Conservation (phyloP, 331 rosid species). For the Stylosanthes scabra region DNA sequence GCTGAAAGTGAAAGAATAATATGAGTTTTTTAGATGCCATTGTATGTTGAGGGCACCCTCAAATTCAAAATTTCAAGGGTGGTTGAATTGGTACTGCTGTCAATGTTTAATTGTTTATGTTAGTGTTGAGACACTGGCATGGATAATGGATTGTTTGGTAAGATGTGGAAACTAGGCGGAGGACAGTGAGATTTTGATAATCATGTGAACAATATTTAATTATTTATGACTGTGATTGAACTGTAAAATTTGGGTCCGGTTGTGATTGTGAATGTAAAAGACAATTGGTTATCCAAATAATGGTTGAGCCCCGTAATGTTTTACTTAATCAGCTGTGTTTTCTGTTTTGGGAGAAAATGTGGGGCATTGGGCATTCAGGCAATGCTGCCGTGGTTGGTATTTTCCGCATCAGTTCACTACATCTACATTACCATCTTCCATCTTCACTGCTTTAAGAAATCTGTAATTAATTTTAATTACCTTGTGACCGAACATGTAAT, state of each 20-base stretch:
- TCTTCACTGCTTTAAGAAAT: background rate
- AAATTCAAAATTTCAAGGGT: background rate
- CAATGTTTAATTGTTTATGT: background rate
- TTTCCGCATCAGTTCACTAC: background rate
- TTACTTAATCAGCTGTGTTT: background rate
- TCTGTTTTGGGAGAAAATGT: background rate
- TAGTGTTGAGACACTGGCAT: background rate
- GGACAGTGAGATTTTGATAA: background rate
- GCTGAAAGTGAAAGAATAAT: constrained; percentile 12
- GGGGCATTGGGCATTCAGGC: background rate
- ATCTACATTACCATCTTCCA: background rate
- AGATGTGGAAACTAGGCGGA: background rate
- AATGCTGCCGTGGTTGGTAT: background rate
- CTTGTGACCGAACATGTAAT: no score
- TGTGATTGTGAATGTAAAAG: background rate
- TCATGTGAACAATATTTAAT: constrained; percentile 5
- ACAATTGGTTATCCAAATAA: background rate
- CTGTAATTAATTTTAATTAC: no score
- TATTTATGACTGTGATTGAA: background rate
- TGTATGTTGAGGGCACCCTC: background rate
- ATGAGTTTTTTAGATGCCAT: background rate
- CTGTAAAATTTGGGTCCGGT: background rate
- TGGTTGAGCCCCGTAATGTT: background rate
- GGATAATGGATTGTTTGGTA: constrained; percentile 13
- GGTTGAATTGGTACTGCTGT: background rate